Evolutionary conservation across 495 filamentous ascomycete species (phyloP), one percentile per base, ranked within the genome.

Genomic region (Hypoxylon lenormandii): DNA sequence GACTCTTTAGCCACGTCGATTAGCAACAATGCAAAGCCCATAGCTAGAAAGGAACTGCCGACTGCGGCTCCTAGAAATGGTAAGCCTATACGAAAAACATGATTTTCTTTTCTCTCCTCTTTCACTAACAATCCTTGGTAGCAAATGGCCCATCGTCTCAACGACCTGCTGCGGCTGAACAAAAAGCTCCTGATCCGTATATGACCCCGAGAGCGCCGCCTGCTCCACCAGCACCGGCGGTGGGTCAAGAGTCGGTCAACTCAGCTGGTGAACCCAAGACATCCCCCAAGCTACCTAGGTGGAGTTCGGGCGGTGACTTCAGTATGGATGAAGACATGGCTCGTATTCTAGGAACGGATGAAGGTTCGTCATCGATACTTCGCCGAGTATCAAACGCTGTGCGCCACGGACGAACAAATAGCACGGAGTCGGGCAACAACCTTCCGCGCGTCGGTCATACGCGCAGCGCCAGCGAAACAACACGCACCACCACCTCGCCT

Each of bases 241-340:
- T 82, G 64, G 62, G 46, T 26, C 87, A 83, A 55, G 88, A 87
- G 22, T 87, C 90, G 23, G 77, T 83, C 57, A 85, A 77, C 64
- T 84, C 88, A 6, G 61, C 65, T 46, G 70, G 64, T 36, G 83
- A 83, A 59, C 86, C 87, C 22, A 89, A 88, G 47, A 71, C 72
- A n/a, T 91, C 89, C n/a, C 89, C 90, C 18, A 89, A 88, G 52
- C 78, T 93, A 64, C 86, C 91, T 48, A 87, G 90, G 36, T 91
- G 91, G 79, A 92, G 84, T 74, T 82, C 83, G 28, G 88, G 89
- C 46, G 90, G 88, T 49, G 92, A 94, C 62, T 91, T 94, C 66
- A 91, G 89, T 38, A 88, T 93, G 89, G 94, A 97, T 66, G 93
- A 97, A 66, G 95, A 97, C 68, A 89, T 96, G 82, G 87, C 89